Evolutionary conservation across 495 filamentous ascomycete genomes (phyloP).

Genomic region (Talaromyces stipitatus): DNA sequence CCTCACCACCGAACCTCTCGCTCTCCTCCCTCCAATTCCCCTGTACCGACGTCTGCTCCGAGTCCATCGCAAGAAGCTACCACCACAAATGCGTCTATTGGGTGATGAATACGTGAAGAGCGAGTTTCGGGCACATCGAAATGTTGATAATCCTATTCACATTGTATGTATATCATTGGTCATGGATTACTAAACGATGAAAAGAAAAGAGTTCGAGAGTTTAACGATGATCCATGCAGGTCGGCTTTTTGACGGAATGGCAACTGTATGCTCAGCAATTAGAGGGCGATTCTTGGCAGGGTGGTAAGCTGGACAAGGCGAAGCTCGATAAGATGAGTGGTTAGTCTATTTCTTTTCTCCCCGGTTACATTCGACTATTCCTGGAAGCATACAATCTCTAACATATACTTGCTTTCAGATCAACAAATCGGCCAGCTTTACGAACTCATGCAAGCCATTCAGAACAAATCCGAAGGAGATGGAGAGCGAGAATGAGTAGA

Average conservation of each 20-base stretch:
- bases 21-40: conserved; percentile 82
- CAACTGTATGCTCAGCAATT: conserved; percentile 87
- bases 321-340: conserved; percentile 95
- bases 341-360: conserved; percentile 33
- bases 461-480: conserved; percentile 15
- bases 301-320: conserved; percentile 63
- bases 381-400: background rate
- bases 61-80: conserved; percentile 72
- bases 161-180: conserved; percentile 51
- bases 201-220: background rate
- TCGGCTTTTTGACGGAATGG: conserved; percentile 95
- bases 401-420: conserved; percentile 41
- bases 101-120: conserved; percentile 88
- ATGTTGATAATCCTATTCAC: conserved; percentile 85
- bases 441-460: conserved; percentile 78
- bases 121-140: conserved; percentile 77
- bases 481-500: conserved; percentile 3
- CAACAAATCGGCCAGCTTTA: conserved; percentile 90
- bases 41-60: conserved; percentile 84
- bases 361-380: conserved; percentile 7
- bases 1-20: conserved; percentile 54
- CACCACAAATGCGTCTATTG: conserved; percentile 64
- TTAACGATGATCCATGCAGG: conserved; percentile 40
- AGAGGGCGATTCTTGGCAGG: conserved; percentile 77
- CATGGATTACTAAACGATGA: no score